phyloP scores from a whole-genome alignment of 805 yeast genomes.

The Lipomyces sp. region DNA sequence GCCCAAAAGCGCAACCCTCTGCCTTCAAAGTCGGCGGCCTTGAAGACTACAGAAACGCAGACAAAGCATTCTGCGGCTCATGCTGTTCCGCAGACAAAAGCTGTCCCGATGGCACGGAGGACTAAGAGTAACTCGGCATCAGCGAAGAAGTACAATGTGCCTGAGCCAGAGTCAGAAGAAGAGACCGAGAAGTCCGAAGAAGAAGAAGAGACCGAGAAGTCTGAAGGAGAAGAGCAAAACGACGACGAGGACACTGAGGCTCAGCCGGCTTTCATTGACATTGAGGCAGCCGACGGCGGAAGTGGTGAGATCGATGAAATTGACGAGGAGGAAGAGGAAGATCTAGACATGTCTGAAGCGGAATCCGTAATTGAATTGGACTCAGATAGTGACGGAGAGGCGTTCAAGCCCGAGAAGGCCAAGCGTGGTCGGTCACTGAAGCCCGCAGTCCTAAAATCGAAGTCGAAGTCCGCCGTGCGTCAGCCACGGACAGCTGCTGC shows the following conservation, averaged over 20 bases:
- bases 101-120: not conserved
- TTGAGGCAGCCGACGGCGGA: not conserved
- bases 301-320: no score
- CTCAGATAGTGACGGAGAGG: no score
- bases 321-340: slow-evolving; percentile 6
- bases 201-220: slow-evolving; percentile 2
- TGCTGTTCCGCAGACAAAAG: no score
- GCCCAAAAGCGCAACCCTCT: not conserved
- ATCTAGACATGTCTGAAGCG: not conserved
- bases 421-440: no score
- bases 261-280: not conserved
- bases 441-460: no score
- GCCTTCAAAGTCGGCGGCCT: not conserved
- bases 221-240: not conserved
- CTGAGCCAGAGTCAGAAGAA: slow-evolving; percentile 4
- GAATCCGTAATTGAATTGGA: not conserved
- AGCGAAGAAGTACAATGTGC: not conserved
- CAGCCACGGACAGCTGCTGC: no score
- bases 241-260: not conserved
- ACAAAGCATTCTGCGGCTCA: slow-evolving; percentile 1
- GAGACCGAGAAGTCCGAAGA: slow-evolving; percentile 3
- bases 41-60: not conserved
- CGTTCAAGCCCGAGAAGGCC: no score
- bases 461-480: no score
- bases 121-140: slow-evolving; percentile 13